phyloP scores from a whole-genome alignment of 2,329 filamentous ascomycete genomes.

The Cladosporium sp. region DNA sequence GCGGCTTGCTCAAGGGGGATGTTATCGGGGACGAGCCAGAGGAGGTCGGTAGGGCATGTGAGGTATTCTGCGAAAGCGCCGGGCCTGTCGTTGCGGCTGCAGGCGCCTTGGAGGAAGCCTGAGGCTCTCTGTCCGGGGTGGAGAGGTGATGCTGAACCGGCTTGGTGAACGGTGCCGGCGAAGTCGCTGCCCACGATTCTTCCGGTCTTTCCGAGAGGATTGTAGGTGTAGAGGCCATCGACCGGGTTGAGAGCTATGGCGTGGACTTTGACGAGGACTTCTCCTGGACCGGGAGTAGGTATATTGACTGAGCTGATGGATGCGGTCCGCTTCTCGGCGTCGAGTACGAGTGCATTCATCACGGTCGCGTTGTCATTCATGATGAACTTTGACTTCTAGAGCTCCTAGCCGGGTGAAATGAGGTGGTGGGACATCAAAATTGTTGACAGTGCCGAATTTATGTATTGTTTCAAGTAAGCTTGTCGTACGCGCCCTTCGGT shows the following conservation, averaged over 20 bases:
- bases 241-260: slow-evolving; percentile 36
- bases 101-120: slow-evolving; percentile 48
- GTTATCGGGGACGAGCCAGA: slow-evolving; percentile 39
- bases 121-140: slow-evolving; percentile 38
- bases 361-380: neutral
- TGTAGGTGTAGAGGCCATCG: slow-evolving; percentile 38
- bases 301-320: neutral
- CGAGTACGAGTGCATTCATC: slow-evolving; percentile 1
- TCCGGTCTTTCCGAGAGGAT: slow-evolving; percentile 38
- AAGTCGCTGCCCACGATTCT: slow-evolving; percentile 46
- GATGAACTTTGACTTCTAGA: too few relatives aligned
- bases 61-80: slow-evolving; percentile 51
- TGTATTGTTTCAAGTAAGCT: neutral
- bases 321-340: neutral
- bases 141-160: slow-evolving; percentile 13
- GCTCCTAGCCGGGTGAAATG: too few relatives aligned
- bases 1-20: slow-evolving; percentile 43
- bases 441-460: neutral
- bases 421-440: neutral
- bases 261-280: slow-evolving; percentile 32
- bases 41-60: slow-evolving; percentile 37
- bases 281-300: slow-evolving; percentile 12
- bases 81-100: slow-evolving; percentile 43
- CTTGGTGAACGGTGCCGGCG: slow-evolving; percentile 37
- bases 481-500: neutral